These are phyloP conservation scores for Pythium dissotocum DNA, from an alignment of 352 stramenopile species.

Conservation along the genomic window DNA sequence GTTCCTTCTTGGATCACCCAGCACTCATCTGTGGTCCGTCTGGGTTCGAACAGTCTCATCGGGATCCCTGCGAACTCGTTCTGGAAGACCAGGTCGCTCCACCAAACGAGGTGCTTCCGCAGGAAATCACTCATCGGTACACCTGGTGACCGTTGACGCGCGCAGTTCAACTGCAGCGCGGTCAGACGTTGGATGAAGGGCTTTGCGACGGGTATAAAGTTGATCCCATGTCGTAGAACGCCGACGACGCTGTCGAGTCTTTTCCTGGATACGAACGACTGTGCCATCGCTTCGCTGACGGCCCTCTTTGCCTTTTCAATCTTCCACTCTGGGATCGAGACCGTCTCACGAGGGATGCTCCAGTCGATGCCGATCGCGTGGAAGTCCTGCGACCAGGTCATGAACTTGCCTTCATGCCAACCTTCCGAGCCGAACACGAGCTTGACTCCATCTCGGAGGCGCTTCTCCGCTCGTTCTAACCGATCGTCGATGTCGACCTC, in stretches of 20 bases:
- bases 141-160: background rate
- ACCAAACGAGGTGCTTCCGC: slow-evolving; percentile 7
- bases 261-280: background rate
- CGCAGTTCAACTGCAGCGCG: slow-evolving; percentile 5
- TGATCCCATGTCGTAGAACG: slow-evolving; percentile 9
- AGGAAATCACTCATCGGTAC: slow-evolving; percentile 6
- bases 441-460: slow-evolving; percentile 11
- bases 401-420: slow-evolving; percentile 18
- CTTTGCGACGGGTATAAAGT: slow-evolving; percentile 9
- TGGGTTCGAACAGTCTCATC: slow-evolving; percentile 6
- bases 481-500: slow-evolving; percentile 7
- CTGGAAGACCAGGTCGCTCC: slow-evolving; percentile 10
- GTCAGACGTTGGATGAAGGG: slow-evolving; percentile 12
- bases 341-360: slow-evolving; percentile 1
- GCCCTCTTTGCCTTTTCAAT: slow-evolving; percentile 3
- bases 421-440: slow-evolving; percentile 12
- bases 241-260: slow-evolving; percentile 8
- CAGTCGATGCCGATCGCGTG: slow-evolving; percentile 12
- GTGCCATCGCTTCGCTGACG: background rate
- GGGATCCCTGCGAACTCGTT: slow-evolving; percentile 6
- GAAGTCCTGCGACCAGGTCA: slow-evolving; percentile 4
- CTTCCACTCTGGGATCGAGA: slow-evolving; percentile 2
- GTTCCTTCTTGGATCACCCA: background rate
- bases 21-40: background rate
- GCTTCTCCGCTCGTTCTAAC: slow-evolving; percentile 5